phyloP scores from a whole-genome alignment of 805 yeast genomes.

The Metschnikowia kofuensis region DNA sequence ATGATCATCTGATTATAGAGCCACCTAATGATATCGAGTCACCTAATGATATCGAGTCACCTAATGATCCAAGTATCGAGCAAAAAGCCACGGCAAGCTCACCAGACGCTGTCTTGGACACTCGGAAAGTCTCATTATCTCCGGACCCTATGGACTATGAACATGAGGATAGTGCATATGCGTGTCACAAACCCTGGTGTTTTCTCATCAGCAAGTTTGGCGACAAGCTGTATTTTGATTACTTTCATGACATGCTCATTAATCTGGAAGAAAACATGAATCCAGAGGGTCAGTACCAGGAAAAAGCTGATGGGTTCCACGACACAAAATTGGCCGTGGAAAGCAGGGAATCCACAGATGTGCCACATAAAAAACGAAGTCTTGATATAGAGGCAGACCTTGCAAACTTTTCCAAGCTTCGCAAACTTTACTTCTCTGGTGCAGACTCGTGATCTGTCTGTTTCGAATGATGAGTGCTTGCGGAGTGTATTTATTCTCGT shows the following conservation, averaged over 20 bases:
- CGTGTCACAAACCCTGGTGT: constrained; percentile 40
- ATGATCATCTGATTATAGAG: too few species aligned
- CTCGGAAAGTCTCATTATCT: too few species aligned
- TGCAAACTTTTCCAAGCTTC: constrained; percentile 31
- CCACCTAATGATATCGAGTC: too few species aligned
- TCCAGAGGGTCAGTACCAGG: constrained; percentile 23
- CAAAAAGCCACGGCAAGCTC: too few species aligned
- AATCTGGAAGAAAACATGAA: constrained; percentile 25
- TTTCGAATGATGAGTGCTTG: too few species aligned
- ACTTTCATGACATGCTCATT: constrained; percentile 24
- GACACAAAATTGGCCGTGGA: constrained; percentile 1
- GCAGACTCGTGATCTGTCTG: neutral
- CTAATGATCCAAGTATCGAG: too few species aligned
- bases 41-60: too few species aligned
- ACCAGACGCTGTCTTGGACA: too few species aligned
- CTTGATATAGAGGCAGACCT: constrained; percentile 33
- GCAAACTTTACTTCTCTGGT: constrained; percentile 32
- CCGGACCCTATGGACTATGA: neutral
- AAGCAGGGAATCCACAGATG: constrained; percentile 1
- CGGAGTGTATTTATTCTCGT: neutral
- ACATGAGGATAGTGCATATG: neutral
- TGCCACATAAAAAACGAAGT: constrained; percentile 19
- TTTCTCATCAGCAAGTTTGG: constrained; percentile 17
- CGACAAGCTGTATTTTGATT: constrained; percentile 16
- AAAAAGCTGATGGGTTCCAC: constrained; percentile 14